phyloP scores from a whole-genome alignment of 371 early-diverging fungal species.

The Mortierella sp. region DNA sequence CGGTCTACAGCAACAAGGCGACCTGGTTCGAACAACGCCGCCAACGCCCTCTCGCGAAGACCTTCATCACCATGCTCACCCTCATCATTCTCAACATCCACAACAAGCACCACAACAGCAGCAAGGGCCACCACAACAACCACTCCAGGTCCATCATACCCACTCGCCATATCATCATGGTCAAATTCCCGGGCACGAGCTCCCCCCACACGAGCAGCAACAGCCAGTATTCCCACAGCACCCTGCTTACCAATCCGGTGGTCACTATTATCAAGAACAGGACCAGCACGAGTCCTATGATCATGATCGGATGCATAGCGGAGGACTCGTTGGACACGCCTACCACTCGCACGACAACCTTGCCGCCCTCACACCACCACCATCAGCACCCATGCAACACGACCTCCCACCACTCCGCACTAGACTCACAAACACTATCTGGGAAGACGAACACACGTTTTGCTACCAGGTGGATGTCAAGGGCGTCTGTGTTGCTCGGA shows the following conservation, averaged over 20 bases:
- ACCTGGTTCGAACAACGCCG: conserved; percentile 26
- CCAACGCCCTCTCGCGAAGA: conserved; percentile 25
- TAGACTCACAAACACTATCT: conserved; percentile 77
- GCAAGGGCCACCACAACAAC: conserved; percentile 11
- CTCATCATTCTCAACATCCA: conserved; percentile 22
- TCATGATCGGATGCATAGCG: conserved; percentile 44
- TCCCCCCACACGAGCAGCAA: conserved; percentile 45
- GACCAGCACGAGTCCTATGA: conserved; percentile 46
- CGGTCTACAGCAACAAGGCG: conserved; percentile 26
- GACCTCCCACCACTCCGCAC: conserved; percentile 52
- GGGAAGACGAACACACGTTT: conserved; percentile 86
- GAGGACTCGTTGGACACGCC: conserved; percentile 49
- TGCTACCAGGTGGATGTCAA: conserved; percentile 86
- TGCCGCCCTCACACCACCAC: conserved; percentile 50
- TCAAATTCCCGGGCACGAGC: conserved; percentile 27
- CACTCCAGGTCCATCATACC: conserved; percentile 39
- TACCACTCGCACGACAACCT: conserved; percentile 45
- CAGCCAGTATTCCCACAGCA: conserved; percentile 33
- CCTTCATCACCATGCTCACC: conserved; percentile 39
- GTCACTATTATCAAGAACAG: conserved; percentile 37
- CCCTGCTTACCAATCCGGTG: conserved; percentile 29
- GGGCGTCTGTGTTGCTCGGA: conserved; percentile 81
- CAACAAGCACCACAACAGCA: conserved; percentile 7
- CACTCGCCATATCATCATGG: conserved; percentile 41
- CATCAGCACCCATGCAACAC: conserved; percentile 61